Base-by-base conservation (phyloP, 768 basidiomycete genomes). In the Agrocybe praecox region DNA sequence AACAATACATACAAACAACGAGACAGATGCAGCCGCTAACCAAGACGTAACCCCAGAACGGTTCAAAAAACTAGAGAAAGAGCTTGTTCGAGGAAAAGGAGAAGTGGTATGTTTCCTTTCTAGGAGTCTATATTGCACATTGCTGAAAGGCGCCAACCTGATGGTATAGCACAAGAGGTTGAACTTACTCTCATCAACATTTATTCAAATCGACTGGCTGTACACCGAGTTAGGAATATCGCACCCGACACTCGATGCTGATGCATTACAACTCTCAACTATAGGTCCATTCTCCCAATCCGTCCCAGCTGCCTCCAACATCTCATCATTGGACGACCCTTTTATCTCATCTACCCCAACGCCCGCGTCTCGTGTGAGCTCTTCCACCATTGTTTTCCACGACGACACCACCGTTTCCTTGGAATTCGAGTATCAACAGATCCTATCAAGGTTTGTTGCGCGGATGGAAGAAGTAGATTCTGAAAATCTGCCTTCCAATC, bases 151-250 rank as follows among this genome's bases (percentile, higher is more conserved):
- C 33, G 45, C n/a, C 43, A 12, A 46, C 43, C 46, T 6, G 58
- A 26, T 33, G 17, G 8, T 23, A 15, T 18, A 92, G 90, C 72
- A 79, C 23, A 90, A 88, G 66, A 86, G 92, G 23, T 77, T 90
- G 32, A 75, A 78, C 48, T 79, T 87, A 52, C 76, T 94, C 21
- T 83, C 86, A 7, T 72, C 74, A 9, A 78, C 82, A 29, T 85
- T 94, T 59, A 71, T 86, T 11, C 89, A 94, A 53, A 87, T 95
- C 32, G 90, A 94, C 67, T 90, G 87, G 83, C 73, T 96, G 15
- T 83, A 93, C 62, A 80, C 84, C 23, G 93, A 96, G 67, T 84
- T 98, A 6, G 94, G 91, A 22, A 83, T 94, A 33, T 55, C 79
- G 2, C 79, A 87, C 29, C 89, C 89, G 17, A 74, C 80, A 4